Evolutionary conservation across 257 asterid genomes (phyloP), one percentile per base, ranked within the genome.

Genomic region (Nicotiana sylvestris): DNA sequence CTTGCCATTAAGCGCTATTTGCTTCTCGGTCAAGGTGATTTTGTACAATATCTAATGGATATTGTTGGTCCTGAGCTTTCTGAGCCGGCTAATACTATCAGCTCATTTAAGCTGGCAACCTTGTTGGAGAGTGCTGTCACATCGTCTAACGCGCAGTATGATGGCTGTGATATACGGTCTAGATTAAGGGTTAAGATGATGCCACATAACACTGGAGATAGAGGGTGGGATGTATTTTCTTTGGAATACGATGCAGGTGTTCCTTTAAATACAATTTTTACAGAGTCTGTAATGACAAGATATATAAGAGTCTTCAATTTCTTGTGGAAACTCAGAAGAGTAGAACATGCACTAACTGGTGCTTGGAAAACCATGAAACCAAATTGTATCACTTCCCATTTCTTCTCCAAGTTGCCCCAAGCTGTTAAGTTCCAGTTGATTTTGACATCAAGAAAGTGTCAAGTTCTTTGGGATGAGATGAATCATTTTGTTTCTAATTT

Each of bases 141-240:
- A 84, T 96, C 98, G 70, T 96, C 99, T 66, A 94, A 92, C 85
- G 99, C 98, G 5, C 99, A 96, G 84, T 96, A 94, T 43, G 99
- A 96, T 83, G 98, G 93, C 86, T 91, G 90, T 74, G 98, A 94
- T 86, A 88, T 96, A 85, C 93, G 95, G 30, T 96, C 95, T 77
- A 88, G 98, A 84, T 88, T 96, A 87, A 90, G 98, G 89, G 98
- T 96, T 83, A 96, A 94, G 88, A 91, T 96, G 98, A 90, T 96
- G 97, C 99, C 97, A 7, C 98, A 94, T 87, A 93, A 92, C 80
- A 81, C 93, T 0, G 99, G 99, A 80, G 99, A 96, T 81, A 92
- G 93, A 88, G 99, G 98, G 56, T 96, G 99, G 99, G 99, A 96
- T 86, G 99, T 96, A 65, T 96, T 94, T 85, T 96, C 99, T 9